Conservation (phyloP, 78 protist species). For the Blattamonas nauphoetae region DNA sequence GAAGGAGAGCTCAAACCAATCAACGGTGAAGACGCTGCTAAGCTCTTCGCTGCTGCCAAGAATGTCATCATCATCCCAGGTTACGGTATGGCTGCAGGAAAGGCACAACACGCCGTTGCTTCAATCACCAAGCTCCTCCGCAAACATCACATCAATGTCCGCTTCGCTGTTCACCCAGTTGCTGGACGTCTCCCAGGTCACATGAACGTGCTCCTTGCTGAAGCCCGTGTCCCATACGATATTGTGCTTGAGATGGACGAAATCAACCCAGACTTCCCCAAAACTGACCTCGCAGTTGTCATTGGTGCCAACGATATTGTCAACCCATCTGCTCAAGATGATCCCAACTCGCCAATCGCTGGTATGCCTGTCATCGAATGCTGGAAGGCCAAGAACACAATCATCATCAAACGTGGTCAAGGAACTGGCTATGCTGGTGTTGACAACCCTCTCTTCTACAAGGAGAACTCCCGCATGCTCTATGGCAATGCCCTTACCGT, state of each 20-base stretch:
- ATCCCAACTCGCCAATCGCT: slow-evolving; percentile 79
- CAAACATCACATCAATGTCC: slow-evolving; percentile 48
- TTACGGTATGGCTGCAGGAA: slow-evolving; percentile 90
- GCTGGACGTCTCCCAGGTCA: slow-evolving; percentile 94
- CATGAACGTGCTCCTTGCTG: slow-evolving; percentile 87
- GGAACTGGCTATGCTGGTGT: slow-evolving; percentile 92
- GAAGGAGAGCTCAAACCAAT: slow-evolving; percentile 12
- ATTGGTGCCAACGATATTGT: slow-evolving; percentile 97
- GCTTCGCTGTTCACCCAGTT: slow-evolving; percentile 87
- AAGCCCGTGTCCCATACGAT: slow-evolving; percentile 93
- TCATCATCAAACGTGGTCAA: slow-evolving; percentile 86
- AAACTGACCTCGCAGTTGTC: slow-evolving; percentile 61
- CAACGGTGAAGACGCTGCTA: slow-evolving; percentile 23
- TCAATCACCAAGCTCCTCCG: slow-evolving; percentile 52
- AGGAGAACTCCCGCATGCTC: slow-evolving; percentile 78
- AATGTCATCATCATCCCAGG: slow-evolving; percentile 89
- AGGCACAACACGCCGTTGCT: slow-evolving; percentile 75
- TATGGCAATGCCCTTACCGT: slow-evolving; percentile 86
- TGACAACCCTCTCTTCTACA: slow-evolving; percentile 82
- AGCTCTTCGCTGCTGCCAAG: slow-evolving; percentile 12
- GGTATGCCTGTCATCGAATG: slow-evolving; percentile 91
- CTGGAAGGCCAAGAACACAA: slow-evolving; percentile 24
- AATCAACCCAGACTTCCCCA: slow-evolving; percentile 67
- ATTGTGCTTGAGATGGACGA: slow-evolving; percentile 94
- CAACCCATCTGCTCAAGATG: slow-evolving; percentile 86